Evolutionary conservation across 495 filamentous ascomycete species (phyloP), one percentile per base, ranked within the genome.

Genomic region (Pseudomonodictys pantanalensis): DNA sequence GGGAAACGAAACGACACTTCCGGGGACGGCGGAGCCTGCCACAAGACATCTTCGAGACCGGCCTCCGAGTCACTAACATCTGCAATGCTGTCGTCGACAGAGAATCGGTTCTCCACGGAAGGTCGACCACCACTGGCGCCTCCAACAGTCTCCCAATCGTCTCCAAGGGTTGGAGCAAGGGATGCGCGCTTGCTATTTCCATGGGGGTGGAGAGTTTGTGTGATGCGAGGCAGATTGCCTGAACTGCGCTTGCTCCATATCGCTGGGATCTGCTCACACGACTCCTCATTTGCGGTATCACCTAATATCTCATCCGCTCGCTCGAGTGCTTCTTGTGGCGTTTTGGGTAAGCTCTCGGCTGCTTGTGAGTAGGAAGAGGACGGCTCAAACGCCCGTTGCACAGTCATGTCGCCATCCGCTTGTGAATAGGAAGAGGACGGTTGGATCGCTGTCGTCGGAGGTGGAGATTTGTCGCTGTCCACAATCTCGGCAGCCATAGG

Each of bases 61-160:
- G 32, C 53, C 20, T 56, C 52, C 9, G 42, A 30, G 45, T 41
- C 54, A 39, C 50, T 56, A 47, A 58, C 58, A 32, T 58, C 56
- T 12, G 65, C 62, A 48, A 61, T 54, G 39, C 55, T 68, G 22
- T 54, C 52, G 1, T 61, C 62, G 10, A 29, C 41, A 1, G 38
- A 47, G 11, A 38, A 18, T 38, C 38, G 47, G 5, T 43, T 52
- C 39, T 43, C 4, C 1, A 29, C 43, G 9, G 29, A 39, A 25
- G 62, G 48, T 3, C 30, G 52, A 4, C 5, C 20, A 7, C 43
- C 18, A 39, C 63, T 63, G 7, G 8, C 20, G 18, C 58, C 43
- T 2, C 22, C 64, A 24, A 72, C 59, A 8, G 70, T 73, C 51
- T 71, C 68, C 71, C 71, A 73, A 50, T 72, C 70, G 18, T 25